Base-by-base conservation (phyloP, 164 flowering plant genomes). In the Tetrastigma voinierianum region DNA sequence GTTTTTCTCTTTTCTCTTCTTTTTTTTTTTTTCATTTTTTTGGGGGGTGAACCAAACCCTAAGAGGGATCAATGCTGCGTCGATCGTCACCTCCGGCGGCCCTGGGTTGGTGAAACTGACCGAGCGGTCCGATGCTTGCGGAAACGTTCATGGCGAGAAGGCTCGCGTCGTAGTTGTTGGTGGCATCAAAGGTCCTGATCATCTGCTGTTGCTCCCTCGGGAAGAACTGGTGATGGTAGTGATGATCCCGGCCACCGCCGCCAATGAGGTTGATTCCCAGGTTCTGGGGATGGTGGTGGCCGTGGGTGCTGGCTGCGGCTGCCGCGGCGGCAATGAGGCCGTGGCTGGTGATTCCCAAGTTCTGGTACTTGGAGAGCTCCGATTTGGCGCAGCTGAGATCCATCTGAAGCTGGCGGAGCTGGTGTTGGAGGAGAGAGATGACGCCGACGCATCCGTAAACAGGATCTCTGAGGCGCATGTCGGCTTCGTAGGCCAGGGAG, bases 401-500 rank as follows among this genome's bases (percentile, higher is more conserved):
- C 80, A 82, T 78, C 57, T 89, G 93, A 11, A 91, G 89, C 74
- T 91, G 95, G 19, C 87, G 83, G 59, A 91, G 95, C 61, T 86
- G 93, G 75, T 85, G 93, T 53, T 89, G 95, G 45, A 91, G 88
- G 56, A 91, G 82, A 14, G 94, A 91, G 61, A 91, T 91, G 59
- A 91, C 91, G 4, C 97, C 95, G 2, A 89, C 97, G 67, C 97
- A 91, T 69, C 97, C 97, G 70, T 91, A 91, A 18, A 91, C 97
- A 2, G 97, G 97, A 75, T 91, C 97, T 0, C 93, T 85, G 46
- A 91, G 87, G 7, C 97, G 86, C 90, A 84, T 86, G 48, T 91
- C 95, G 2, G 97, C 97, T 76, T 91, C 95, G 47, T 88, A 90
- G 0, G 97, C 97, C 1, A 90, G 81, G 12, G 97, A 90, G 67